Evolutionary conservation across 2,329 filamentous ascomycete species (phyloP).

Genomic region (Thelonectria blattea): DNA sequence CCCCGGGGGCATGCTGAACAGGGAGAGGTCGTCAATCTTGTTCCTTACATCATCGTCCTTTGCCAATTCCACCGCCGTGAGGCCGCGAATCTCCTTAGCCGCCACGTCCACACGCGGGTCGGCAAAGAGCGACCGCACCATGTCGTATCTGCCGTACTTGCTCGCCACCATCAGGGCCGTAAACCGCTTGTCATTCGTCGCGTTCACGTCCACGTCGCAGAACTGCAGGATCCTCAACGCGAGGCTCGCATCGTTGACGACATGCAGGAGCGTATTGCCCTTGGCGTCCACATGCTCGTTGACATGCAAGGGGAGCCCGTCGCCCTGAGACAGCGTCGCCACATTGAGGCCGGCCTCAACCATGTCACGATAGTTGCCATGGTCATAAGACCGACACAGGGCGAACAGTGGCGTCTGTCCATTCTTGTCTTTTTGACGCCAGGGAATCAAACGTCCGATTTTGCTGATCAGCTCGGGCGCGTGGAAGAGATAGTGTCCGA

Average conservation of each 20-base stretch:
- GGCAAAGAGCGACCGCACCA: slow-evolving; percentile 85
- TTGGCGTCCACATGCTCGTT: slow-evolving; percentile 93
- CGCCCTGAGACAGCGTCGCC: slow-evolving; percentile 75
- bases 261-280: slow-evolving; percentile 94
- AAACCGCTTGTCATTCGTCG: slow-evolving; percentile 92
- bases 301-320: slow-evolving; percentile 81
- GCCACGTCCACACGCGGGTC: slow-evolving; percentile 87
- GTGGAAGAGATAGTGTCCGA: slow-evolving; percentile 96
- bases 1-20: slow-evolving; percentile 76
- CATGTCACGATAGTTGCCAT: slow-evolving; percentile 86
- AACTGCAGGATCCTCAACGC: slow-evolving; percentile 76
- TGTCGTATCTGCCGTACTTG: slow-evolving; percentile 95
- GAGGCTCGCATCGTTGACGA: slow-evolving; percentile 84
- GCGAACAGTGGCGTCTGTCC: slow-evolving; percentile 98
- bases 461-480: slow-evolving; percentile 78
- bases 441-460: slow-evolving; percentile 81
- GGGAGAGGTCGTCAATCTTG: slow-evolving; percentile 89
- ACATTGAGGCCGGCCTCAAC: slow-evolving; percentile 79
- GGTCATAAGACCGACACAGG: slow-evolving; percentile 93
- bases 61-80: slow-evolving; percentile 94
- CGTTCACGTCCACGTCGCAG: slow-evolving; percentile 96
- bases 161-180: slow-evolving; percentile 97
- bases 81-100: slow-evolving; percentile 81
- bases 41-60: slow-evolving; percentile 98
- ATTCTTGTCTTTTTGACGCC: slow-evolving; percentile 92